A percentile compares a stretch with the other conserved stretches of the same genome.
Evolutionary conservation across 768 basidiomycete species (phyloP).

Genomic region (Mycena venus): DNA sequence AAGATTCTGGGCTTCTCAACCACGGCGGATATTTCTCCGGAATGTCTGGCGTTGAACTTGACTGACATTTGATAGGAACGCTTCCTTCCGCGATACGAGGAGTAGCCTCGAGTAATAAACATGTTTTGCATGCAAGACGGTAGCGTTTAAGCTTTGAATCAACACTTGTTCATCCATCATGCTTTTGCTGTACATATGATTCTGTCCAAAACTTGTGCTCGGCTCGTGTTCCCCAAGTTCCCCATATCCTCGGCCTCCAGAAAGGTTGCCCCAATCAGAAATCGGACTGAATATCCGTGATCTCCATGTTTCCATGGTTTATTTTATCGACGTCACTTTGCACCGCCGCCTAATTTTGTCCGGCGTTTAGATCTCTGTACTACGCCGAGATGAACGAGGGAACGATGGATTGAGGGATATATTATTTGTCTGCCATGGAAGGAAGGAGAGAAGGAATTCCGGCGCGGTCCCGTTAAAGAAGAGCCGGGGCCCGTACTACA

Average conservation of each 20-base stretch:
- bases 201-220: too few relatives aligned
- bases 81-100: constrained; percentile 84
- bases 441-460: too few relatives aligned
- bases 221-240: too few relatives aligned
- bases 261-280: neutral
- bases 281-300: neutral
- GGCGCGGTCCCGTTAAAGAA: too few relatives aligned
- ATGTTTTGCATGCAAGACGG: constrained; percentile 72
- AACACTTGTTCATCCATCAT: too few relatives aligned
- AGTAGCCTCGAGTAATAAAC: too few relatives aligned
- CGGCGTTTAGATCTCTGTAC: neutral
- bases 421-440: neutral
- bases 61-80: constrained; percentile 62
- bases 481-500: too few relatives aligned
- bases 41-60: neutral
- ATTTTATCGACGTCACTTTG: neutral
- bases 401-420: neutral
- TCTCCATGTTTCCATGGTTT: neutral
- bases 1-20: constrained; percentile 79
- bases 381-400: neutral
- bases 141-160: constrained; percentile 63
- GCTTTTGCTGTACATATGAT: too few relatives aligned
- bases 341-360: neutral
- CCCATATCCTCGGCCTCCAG: neutral
- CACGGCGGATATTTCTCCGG: too few relatives aligned